Percentiles rank a stretch among this genome's conserved stretches.
Evolutionary conservation across 371 early-diverging fungal species (phyloP).

Genomic region (Enterocytospora artemiae): DNA sequence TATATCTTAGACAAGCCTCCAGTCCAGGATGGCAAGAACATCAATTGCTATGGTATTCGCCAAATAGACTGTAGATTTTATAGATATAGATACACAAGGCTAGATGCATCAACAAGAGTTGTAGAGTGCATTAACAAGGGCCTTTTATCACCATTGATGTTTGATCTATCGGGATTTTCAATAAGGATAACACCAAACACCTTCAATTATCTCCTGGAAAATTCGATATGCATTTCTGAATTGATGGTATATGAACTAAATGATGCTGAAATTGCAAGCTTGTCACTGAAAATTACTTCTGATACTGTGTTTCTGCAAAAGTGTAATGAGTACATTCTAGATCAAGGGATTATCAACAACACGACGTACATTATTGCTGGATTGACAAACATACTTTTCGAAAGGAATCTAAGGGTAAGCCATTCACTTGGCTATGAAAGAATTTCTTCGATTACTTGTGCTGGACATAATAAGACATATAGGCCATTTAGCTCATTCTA

Average conservation of each 20-base stretch:
- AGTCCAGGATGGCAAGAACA: too few relatives aligned
- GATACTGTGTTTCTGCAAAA: not conserved
- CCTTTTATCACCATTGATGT: not conserved
- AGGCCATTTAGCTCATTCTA: too few relatives aligned
- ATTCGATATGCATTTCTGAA: not conserved
- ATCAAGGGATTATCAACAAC: not conserved
- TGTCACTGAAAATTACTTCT: not conserved
- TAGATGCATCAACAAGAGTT: not conserved
- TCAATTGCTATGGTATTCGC: too few relatives aligned
- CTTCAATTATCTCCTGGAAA: slow-evolving; percentile 1
- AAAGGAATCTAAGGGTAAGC: too few relatives aligned
- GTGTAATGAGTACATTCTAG: not conserved
- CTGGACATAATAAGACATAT: too few relatives aligned
- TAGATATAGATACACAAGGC: too few relatives aligned
- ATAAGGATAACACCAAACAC: not conserved
- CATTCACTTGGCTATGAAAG: too few relatives aligned
- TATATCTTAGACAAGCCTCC: too few relatives aligned
- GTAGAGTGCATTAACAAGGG: not conserved
- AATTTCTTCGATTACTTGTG: too few relatives aligned
- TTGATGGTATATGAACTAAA: not conserved
- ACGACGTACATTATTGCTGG: not conserved
- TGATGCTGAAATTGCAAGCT: not conserved
- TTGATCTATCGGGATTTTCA: not conserved
- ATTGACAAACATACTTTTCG: too few relatives aligned
- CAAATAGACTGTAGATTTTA: too few relatives aligned